A percentile compares a stretch with the other conserved stretches of the same genome.
Conservation (phyloP, 2,329 filamentous ascomycete genomes). For the Fusarium tjaetaba region DNA sequence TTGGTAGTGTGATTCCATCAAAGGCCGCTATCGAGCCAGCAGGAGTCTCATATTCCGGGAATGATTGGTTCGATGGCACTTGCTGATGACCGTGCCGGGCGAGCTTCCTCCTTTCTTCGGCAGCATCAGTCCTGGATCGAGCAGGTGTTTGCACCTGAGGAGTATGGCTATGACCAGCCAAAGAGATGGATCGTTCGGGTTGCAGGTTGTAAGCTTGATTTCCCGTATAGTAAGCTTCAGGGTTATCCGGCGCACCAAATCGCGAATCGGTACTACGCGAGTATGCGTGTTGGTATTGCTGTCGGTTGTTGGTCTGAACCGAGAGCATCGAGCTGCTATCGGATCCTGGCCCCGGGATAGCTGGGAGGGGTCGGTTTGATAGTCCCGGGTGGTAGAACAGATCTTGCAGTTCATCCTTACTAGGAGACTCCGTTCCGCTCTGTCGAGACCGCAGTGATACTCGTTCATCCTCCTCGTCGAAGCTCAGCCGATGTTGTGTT, state of each 20-base stretch:
- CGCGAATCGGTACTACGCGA: conserved; percentile 60
- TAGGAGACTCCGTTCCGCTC: conserved; percentile 72
- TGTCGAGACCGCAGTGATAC: conserved; percentile 65
- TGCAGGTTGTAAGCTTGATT: conserved; percentile 51
- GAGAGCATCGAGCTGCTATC: conserved; percentile 67
- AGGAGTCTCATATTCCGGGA: conserved; percentile 67
- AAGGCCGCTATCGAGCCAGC: conserved; percentile 69
- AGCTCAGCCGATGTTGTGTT: conserved; percentile 78
- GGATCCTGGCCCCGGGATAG: conserved; percentile 68
- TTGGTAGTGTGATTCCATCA: conserved; percentile 85
- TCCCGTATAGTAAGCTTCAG: conserved; percentile 62
- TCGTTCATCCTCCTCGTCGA: conserved; percentile 90
- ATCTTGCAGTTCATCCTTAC: conserved; percentile 81
- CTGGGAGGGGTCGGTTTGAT: conserved; percentile 70
- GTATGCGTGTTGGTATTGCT: conserved; percentile 60
- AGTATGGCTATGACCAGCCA: conserved; percentile 83
- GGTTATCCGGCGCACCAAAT: conserved; percentile 52
- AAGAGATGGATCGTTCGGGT: conserved; percentile 79
- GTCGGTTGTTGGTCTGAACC: conserved; percentile 53
- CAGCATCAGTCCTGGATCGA: conserved; percentile 92
- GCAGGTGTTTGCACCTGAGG: conserved; percentile 84
- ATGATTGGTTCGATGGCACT: conserved; percentile 57
- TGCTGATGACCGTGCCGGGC: conserved; percentile 62
- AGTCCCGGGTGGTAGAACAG: conserved; percentile 94
- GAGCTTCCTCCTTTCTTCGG: conserved; percentile 70